phyloP scores from a whole-genome alignment of 108 stramenopile genomes.

The Skeletonema costatum region DNA sequence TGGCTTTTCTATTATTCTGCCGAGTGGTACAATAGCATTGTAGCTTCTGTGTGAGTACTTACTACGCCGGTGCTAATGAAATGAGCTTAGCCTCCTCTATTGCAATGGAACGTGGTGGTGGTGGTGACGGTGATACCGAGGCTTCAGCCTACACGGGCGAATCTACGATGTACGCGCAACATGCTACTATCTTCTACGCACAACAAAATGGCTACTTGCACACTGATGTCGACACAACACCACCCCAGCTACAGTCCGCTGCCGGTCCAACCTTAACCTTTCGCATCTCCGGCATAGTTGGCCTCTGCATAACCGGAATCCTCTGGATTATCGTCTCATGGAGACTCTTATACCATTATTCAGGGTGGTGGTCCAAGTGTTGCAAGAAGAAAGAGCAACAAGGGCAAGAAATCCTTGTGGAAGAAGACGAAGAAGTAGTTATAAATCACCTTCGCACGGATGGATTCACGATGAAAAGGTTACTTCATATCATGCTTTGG shows the following conservation, averaged over 20 bases:
- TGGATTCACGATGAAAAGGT: conserved; percentile 38
- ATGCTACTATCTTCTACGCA: neutral
- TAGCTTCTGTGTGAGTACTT: no score
- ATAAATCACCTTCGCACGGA: conserved; percentile 22
- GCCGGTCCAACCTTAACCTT: neutral
- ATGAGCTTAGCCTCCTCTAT: neutral
- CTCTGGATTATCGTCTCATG: conserved; percentile 35
- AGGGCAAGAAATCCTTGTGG: conserved; percentile 1
- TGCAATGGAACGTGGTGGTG: neutral
- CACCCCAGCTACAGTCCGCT: neutral
- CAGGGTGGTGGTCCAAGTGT: conserved; percentile 24
- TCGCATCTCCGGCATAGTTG: conserved; percentile 24
- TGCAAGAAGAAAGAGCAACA: neutral
- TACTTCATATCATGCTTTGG: conserved; percentile 33
- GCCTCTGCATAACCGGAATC: conserved; percentile 30
- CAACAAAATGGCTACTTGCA: neutral
- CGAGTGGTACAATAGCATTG: no score
- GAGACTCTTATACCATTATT: conserved; percentile 45
- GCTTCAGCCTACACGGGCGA: neutral
- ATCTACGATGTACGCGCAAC: neutral
- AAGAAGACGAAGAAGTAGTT: neutral
- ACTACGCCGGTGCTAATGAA: no score
- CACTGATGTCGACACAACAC: neutral
- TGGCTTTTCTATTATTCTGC: neutral
- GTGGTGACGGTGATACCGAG: no score